phyloP scores from a whole-genome alignment of 2,329 filamentous ascomycete genomes.

The Apiospora kogelbergensis region DNA sequence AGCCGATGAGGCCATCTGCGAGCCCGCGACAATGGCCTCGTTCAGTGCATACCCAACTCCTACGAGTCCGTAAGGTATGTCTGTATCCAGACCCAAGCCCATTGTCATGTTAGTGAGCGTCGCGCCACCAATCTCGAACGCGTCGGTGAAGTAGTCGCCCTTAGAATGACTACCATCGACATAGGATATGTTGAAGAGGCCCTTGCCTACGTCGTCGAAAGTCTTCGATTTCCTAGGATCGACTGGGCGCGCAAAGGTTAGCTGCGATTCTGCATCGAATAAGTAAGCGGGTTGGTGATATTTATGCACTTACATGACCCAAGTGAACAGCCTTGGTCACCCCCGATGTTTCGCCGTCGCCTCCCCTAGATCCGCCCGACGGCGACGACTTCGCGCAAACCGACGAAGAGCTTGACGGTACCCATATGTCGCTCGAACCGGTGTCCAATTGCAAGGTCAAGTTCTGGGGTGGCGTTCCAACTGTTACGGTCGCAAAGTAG shows the following conservation, averaged over 20 bases:
- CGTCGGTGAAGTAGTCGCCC: constrained; percentile 61
- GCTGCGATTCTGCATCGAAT: not conserved
- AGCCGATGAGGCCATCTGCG: constrained; percentile 22
- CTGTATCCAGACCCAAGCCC: constrained; percentile 55
- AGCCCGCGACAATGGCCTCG: constrained; percentile 44
- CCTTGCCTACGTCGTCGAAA: constrained; percentile 41
- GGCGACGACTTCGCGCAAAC: constrained; percentile 36
- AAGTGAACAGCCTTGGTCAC: constrained; percentile 36
- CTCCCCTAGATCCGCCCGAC: constrained; percentile 8
- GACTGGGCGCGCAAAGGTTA: constrained; percentile 36
- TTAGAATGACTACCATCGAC: constrained; percentile 57
- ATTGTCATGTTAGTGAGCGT: constrained; percentile 56
- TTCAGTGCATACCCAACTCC: constrained; percentile 61
- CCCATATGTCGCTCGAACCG: constrained; percentile 66
- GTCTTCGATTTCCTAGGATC: constrained; percentile 44
- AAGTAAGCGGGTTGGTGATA: constrained; percentile 10
- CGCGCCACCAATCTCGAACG: constrained; percentile 53
- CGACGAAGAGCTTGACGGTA: constrained; percentile 40
- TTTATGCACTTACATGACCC: constrained; percentile 45
- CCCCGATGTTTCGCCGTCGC: constrained; percentile 9
- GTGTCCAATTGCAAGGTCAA: constrained; percentile 63
- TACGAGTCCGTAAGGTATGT: constrained; percentile 57
- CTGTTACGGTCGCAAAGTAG: constrained; percentile 56
- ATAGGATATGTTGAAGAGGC: constrained; percentile 58
- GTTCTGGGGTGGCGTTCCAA: constrained; percentile 59